Base-by-base conservation (phyloP, 805 yeast species). In the Wickerhamomyces ciferrii region DNA sequence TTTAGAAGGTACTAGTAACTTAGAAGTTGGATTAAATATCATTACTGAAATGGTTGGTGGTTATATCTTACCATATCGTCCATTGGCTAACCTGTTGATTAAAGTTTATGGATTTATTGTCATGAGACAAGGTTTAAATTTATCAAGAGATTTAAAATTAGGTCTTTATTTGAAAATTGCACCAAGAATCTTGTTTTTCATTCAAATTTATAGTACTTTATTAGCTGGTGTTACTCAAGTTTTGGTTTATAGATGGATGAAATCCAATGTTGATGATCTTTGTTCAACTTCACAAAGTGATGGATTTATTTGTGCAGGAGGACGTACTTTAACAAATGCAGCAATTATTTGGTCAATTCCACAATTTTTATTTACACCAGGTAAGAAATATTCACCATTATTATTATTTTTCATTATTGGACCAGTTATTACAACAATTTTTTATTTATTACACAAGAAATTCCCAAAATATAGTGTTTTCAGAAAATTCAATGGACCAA, bases 21-120 rank as follows among this genome's bases (percentile, higher is more conserved):
- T 52, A 39, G 69, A 78, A 14, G 74, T 77, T 50, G 84, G 84
- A 18, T 63, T 81, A 48, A 79, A 79, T 53, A 82, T 81, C 4
- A 69, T 81, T 46, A 79, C 80, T 4, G 84, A 80, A 53, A 59
- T 80, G 49, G 70, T 81, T 38, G 77, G 80, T 42, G 86, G 85
- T 9, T 81, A 79, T 53, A 74, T 80, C 41, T 66, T 79, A 21
- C 85, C 86, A 8, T 74, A 70, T 17, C 63, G 61, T 43, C 75
- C 85, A 5, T 65, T 79, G 52, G 84, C 85, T 0, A 72, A 78
- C 52, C 71, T 81, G 57, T 65, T 75, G 43, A 68, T 78, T 60
- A 79, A 78, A 60, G 70, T 79, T 5, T 71, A 72, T 49, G 83
- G 83, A 31, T 76, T 70, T 57, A 75, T 72, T 51, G 73, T 75